These are phyloP conservation scores for Acorus gramineus DNA, from an alignment of 106 monocot species.

Conservation along the genomic window DNA sequence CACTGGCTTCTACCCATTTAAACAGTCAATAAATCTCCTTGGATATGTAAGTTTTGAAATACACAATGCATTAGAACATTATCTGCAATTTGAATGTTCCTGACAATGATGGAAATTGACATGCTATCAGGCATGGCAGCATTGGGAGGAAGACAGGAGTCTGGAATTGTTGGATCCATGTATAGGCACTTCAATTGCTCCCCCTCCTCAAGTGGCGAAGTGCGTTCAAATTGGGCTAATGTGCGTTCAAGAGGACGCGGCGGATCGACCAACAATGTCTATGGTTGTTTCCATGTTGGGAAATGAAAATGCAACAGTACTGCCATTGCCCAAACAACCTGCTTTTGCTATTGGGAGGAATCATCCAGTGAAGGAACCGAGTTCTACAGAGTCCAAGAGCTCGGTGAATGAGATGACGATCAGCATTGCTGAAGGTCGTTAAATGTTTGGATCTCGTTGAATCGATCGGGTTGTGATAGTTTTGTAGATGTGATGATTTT, in stretches of 20 bases:
- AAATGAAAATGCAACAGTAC: conserved; percentile 1
- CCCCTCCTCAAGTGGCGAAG: conserved; percentile 1
- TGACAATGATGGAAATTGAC: not conserved
- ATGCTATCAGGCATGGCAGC: conserved; percentile 15
- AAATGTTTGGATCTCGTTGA: too few relatives aligned
- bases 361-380: too few relatives aligned
- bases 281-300: conserved; percentile 11
- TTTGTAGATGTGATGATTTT: too few relatives aligned
- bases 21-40: conserved; percentile 9
- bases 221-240: conserved; percentile 32
- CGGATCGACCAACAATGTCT: conserved; percentile 30
- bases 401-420: too few relatives aligned
- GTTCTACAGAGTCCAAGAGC: too few relatives aligned
- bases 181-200: not conserved
- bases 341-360: not conserved
- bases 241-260: conserved; percentile 32
- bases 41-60: conserved; percentile 14
- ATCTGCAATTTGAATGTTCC: not conserved
- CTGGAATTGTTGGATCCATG: conserved; percentile 16
- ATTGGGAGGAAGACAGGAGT: conserved; percentile 14
- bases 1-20: conserved; percentile 2
- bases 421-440: too few relatives aligned
- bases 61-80: not conserved
- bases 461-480: too few relatives aligned
- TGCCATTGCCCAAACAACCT: conserved; percentile 24